A percentile compares a stretch with the other conserved stretches of the same genome.
phyloP scores from a whole-genome alignment of 2,329 filamentous ascomycete genomes.

The Paraconiothyrium sp. region DNA sequence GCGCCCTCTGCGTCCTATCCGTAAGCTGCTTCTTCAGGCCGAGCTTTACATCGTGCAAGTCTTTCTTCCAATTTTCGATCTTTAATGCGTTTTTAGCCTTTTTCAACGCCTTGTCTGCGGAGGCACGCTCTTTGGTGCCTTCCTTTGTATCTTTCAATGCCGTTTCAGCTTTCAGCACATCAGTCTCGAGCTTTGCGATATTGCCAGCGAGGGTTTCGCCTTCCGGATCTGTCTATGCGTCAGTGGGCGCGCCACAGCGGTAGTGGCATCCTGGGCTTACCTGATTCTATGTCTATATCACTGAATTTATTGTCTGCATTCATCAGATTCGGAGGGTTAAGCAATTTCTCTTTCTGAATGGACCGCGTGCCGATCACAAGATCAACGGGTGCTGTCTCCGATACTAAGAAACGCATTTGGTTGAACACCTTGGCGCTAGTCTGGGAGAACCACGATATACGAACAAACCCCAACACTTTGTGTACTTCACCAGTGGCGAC shows the following conservation, averaged over 20 bases:
- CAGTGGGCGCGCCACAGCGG: not conserved
- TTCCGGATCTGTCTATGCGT: not conserved
- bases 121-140: not conserved
- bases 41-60: not conserved
- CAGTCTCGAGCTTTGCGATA: not conserved
- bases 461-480: constrained; percentile 5
- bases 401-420: constrained; percentile 4
- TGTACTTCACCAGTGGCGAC: constrained; percentile 9
- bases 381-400: not conserved
- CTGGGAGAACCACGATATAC: constrained; percentile 17
- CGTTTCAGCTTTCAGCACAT: not conserved
- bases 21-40: not conserved
- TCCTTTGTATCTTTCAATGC: not conserved
- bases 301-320: not conserved
- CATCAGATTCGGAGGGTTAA: constrained; percentile 2
- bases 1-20: not conserved
- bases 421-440: constrained; percentile 7
- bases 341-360: not conserved
- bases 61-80: not conserved
- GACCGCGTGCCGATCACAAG: not conserved
- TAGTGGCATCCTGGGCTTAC: not conserved
- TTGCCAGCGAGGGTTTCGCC: not conserved
- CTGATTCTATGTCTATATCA: not conserved
- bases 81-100: not conserved
- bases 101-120: not conserved